These are phyloP conservation scores for Castanospermum australe DNA, from an alignment of 306 rosid genomes.

Conservation along the genomic window DNA sequence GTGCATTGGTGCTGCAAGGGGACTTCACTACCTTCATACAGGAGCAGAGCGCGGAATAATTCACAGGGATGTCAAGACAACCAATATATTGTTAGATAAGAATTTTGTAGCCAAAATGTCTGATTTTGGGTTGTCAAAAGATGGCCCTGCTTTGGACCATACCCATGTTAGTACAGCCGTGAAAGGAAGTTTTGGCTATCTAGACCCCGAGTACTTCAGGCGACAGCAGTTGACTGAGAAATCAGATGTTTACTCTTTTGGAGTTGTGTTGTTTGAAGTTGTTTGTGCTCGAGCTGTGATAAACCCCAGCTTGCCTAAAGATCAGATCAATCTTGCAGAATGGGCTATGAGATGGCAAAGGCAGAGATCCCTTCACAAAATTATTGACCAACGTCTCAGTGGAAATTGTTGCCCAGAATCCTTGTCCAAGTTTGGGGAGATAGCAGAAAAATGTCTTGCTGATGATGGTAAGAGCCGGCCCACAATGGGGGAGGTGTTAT, in stretches of 20 bases:
- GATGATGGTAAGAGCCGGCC: conserved; percentile 92
- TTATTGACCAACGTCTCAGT: conserved; percentile 60
- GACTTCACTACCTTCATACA: conserved; percentile 94
- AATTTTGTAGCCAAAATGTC: conserved; percentile 91
- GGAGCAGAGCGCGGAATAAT: conserved; percentile 92
- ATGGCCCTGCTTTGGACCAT: conserved; percentile 84
- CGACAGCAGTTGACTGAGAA: conserved; percentile 94
- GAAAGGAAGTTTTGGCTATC: conserved; percentile 95
- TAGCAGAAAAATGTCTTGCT: conserved; percentile 91
- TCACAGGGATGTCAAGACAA: conserved; percentile 95
- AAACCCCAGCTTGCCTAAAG: conserved; percentile 88
- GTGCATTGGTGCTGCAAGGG: conserved; percentile 94
- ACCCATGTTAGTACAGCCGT: conserved; percentile 98
- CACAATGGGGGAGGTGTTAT: conserved; percentile 89
- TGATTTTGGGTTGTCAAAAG: conserved; percentile 91
- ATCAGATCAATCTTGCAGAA: conserved; percentile 93
- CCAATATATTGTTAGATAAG: conserved; percentile 82
- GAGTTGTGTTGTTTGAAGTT: conserved; percentile 87
- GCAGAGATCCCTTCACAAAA: conserved; percentile 61
- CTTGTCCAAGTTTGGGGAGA: conserved; percentile 70
- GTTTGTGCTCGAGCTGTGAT: conserved; percentile 91
- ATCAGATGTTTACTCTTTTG: conserved; percentile 93
- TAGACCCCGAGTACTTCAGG: conserved; percentile 92
- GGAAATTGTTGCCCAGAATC: conserved; percentile 71
- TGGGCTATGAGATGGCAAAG: conserved; percentile 96